Conservation (phyloP, 257 asterid genomes). For the Eustoma russellianum region DNA sequence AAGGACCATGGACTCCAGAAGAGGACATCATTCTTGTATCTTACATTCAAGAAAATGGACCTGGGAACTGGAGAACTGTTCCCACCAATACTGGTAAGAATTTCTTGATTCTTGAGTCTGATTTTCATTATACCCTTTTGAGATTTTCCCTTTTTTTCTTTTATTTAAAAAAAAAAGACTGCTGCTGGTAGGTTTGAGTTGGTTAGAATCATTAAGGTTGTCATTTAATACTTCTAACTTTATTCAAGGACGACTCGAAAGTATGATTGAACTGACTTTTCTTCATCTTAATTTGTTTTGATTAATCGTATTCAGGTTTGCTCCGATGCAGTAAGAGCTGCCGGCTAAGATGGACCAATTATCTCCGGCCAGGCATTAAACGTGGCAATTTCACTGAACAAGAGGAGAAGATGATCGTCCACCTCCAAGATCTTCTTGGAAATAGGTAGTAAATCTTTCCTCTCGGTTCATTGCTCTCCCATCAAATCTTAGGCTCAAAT, state of each 20-base stretch:
- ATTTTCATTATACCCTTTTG: not conserved
- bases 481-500: too few species aligned
- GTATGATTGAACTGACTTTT: constrained; percentile 14
- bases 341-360: constrained; percentile 90
- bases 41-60: constrained; percentile 79
- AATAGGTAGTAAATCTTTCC: constrained; percentile 36
- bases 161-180: too few species aligned
- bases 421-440: constrained; percentile 90
- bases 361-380: constrained; percentile 87
- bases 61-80: constrained; percentile 76
- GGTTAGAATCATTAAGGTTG: constrained; percentile 31
- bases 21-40: constrained; percentile 77
- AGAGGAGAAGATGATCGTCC: constrained; percentile 79
- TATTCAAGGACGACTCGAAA: not conserved
- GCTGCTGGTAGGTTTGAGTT: constrained; percentile 22
- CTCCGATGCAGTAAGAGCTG: constrained; percentile 91
- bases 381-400: too few species aligned
- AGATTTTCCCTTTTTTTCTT: too few species aligned
- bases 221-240: constrained; percentile 27
- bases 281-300: too few species aligned
- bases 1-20: constrained; percentile 95
- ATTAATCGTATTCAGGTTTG: constrained; percentile 43
- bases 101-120: too few species aligned
- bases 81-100: constrained; percentile 58
- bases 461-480: too few species aligned